These are phyloP conservation scores for Aureobasidium subglaciale DNA, from an alignment of 2,329 filamentous ascomycete species.

Conservation along the genomic window DNA sequence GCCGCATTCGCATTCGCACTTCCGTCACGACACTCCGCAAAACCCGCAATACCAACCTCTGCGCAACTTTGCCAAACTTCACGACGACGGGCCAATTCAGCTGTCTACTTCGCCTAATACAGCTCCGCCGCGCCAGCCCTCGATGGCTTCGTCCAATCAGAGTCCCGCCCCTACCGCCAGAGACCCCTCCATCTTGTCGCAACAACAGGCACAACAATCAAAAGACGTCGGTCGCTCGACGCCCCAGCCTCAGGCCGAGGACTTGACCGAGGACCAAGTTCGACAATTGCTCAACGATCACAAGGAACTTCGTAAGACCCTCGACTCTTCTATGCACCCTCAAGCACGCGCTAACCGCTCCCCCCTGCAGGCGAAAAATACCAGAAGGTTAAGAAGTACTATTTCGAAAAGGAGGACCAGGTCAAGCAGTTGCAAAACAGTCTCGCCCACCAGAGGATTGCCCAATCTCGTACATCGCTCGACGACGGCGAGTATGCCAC, in stretches of 20 bases:
- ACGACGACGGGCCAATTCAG: constrained; percentile 10
- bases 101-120: not conserved
- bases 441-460: constrained; percentile 91
- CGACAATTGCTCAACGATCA: constrained; percentile 43
- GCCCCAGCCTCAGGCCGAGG: constrained; percentile 37
- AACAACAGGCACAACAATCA: constrained; percentile 18
- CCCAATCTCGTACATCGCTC: constrained; percentile 85
- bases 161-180: not conserved
- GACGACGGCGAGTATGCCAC: constrained; percentile 92
- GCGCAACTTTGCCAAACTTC: constrained; percentile 3
- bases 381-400: constrained; percentile 95
- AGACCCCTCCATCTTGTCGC: constrained; percentile 7
- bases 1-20: constrained; percentile 10
- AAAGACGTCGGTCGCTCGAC: constrained; percentile 35
- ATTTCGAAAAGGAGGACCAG: constrained; percentile 85
- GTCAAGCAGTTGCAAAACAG: constrained; percentile 94
- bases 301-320: constrained; percentile 41
- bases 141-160: constrained; percentile 8
- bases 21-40: constrained; percentile 12
- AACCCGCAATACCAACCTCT: constrained; percentile 9
- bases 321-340: not conserved
- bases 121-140: not conserved
- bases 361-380: constrained; percentile 74
- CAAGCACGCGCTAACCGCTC: constrained; percentile 9
- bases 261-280: constrained; percentile 43